Evolutionary conservation across 1,284 basidiomycete genomes (phyloP).

Genomic region (Pseudozyma sp.): DNA sequence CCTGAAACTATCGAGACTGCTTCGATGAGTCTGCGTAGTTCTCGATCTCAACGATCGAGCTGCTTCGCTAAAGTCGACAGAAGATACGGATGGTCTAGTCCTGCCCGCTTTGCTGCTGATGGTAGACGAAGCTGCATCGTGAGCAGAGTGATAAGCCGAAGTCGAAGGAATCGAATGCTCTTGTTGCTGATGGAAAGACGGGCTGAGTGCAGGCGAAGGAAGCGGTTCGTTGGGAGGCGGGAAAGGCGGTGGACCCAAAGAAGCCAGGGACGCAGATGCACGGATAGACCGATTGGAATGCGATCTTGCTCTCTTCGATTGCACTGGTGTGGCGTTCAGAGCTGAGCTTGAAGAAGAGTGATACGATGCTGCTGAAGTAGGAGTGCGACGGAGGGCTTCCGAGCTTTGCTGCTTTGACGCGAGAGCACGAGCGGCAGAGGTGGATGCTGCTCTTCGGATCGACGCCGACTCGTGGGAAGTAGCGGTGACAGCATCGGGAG

Average conservation of each 20-base stretch:
- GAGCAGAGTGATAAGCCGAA: conserved; percentile 23
- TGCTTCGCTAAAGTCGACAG: conserved; percentile 31
- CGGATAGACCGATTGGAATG: conserved; percentile 38
- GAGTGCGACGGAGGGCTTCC: conserved; percentile 32
- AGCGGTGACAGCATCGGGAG: background rate
- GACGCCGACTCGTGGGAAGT: conserved; percentile 15
- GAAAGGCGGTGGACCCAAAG: conserved; percentile 39
- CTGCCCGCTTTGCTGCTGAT: conserved; percentile 5
- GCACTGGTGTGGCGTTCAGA: conserved; percentile 17
- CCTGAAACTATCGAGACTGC: conserved; percentile 40
- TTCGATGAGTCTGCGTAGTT: conserved; percentile 26
- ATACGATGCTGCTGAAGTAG: conserved; percentile 16
- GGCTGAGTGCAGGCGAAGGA: conserved; percentile 37
- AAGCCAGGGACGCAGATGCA: conserved; percentile 30
- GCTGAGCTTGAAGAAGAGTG: conserved; percentile 12
- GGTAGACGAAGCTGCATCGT: conserved; percentile 18
- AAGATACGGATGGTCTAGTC: conserved; percentile 29
- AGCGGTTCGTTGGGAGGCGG: conserved; percentile 50
- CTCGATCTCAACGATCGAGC: conserved; percentile 25
- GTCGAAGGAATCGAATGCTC: conserved; percentile 26
- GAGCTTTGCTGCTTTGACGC: conserved; percentile 12
- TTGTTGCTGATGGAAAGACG: conserved; percentile 16
- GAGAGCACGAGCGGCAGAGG: conserved; percentile 16
- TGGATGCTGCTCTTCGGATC: conserved; percentile 30
- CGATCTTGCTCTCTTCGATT: conserved; percentile 25